phyloP scores from a whole-genome alignment of 1,139 yeast genomes.

The Pichia sp. region DNA sequence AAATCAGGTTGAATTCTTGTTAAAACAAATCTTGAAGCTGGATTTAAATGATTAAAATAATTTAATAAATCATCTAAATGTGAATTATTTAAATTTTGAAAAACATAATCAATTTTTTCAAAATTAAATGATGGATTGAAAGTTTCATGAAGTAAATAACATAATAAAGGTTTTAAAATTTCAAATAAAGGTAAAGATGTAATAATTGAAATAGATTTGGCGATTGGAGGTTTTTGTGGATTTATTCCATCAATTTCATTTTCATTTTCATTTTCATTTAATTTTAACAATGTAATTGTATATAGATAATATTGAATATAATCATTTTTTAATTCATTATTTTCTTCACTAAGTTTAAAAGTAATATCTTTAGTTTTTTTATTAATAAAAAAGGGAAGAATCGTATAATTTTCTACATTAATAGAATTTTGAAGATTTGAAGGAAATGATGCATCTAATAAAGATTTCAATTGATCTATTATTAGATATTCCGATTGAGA shows the following conservation, averaged over 20 bases:
- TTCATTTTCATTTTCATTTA: constrained; percentile 30
- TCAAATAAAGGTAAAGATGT: constrained; percentile 42
- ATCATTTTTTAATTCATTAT: constrained; percentile 16
- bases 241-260: too few species aligned
- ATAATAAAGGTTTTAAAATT: constrained; percentile 44
- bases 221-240: constrained; percentile 29
- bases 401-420: constrained; percentile 41
- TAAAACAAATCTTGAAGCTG: constrained; percentile 19
- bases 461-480: constrained; percentile 41
- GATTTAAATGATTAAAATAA: constrained; percentile 15
- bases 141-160: constrained; percentile 42
- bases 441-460: constrained; percentile 25
- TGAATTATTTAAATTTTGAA: constrained; percentile 18
- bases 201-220: constrained; percentile 44
- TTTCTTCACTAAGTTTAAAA: constrained; percentile 36
- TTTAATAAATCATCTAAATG: constrained; percentile 16
- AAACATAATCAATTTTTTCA: constrained; percentile 9
- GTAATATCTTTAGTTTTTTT: constrained; percentile 37
- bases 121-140: constrained; percentile 28
- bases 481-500: not conserved
- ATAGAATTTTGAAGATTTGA: constrained; percentile 33
- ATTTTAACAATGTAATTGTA: constrained; percentile 43
- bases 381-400: constrained; percentile 40
- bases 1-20: constrained; percentile 19
- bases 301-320: constrained; percentile 38